Conservation (phyloP, 441 rosid genomes). For the Hypseocharis bilobata region DNA sequence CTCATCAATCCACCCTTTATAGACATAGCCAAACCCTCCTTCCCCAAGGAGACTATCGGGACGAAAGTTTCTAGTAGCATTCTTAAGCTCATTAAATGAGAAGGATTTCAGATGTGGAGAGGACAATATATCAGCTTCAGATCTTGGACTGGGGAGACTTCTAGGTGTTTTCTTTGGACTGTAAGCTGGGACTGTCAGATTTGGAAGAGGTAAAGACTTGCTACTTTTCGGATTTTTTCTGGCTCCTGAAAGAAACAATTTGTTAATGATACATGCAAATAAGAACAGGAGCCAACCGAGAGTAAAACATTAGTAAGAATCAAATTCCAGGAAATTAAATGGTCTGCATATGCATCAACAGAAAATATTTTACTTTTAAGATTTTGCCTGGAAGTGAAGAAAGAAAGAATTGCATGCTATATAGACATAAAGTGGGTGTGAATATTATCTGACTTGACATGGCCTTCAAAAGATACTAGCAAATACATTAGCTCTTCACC, state of each 20-base stretch:
- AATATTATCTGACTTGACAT: no score
- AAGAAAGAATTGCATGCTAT: not conserved
- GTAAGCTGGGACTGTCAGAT: conserved; percentile 2
- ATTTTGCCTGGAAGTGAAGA: not conserved
- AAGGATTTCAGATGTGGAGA: conserved; percentile 39
- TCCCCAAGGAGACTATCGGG: conserved; percentile 45
- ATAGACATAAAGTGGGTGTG: no score
- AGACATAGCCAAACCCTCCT: conserved; percentile 53
- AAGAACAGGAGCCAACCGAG: not conserved
- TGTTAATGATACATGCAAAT: not conserved
- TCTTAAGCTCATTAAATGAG: conserved; percentile 42
- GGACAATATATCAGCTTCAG: conserved; percentile 25
- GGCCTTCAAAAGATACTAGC: no score
- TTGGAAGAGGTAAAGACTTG: not conserved
- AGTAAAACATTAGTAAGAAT: not conserved
- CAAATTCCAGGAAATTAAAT: not conserved
- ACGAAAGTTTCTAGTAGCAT: conserved; percentile 47
- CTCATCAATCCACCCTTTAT: conserved; percentile 51
- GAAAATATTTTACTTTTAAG: not conserved
- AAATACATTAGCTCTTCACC: no score
- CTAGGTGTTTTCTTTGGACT: not conserved
- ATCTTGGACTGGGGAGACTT: conserved; percentile 2
- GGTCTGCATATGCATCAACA: not conserved
- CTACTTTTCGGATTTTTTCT: not conserved
- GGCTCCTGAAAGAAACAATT: not conserved